Evolutionary conservation across 352 stramenopile species (phyloP).

Genomic region (Phytophthora pini): DNA sequence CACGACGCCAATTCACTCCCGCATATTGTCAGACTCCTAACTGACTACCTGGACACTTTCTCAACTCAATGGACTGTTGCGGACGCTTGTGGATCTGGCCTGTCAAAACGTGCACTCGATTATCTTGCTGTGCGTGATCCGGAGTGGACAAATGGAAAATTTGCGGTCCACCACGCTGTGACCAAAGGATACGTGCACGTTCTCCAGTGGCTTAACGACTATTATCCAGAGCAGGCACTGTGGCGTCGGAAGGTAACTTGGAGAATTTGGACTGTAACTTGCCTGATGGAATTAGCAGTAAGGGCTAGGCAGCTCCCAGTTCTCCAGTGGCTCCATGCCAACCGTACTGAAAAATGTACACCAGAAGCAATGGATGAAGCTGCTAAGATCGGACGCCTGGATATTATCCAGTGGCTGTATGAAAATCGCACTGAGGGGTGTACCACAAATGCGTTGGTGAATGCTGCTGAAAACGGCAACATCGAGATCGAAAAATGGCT

Average conservation of each 20-base stretch:
- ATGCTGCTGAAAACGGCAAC: too few species aligned
- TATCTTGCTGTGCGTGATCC: not conserved
- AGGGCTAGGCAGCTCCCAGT: not conserved
- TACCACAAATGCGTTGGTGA: not conserved
- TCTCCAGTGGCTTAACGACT: not conserved
- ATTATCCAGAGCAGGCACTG: not conserved
- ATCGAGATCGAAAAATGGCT: too few species aligned
- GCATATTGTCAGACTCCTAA: too few species aligned
- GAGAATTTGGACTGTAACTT: too few species aligned
- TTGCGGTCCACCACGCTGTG: not conserved
- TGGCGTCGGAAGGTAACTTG: too few species aligned
- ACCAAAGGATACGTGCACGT: not conserved
- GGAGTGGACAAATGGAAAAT: too few species aligned
- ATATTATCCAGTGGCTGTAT: not conserved
- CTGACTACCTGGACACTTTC: too few species aligned
- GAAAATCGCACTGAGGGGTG: not conserved
- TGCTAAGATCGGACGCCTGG: not conserved
- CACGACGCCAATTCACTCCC: too few species aligned
- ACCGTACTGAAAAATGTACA: conserved; percentile 1
- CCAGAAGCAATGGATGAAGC: not conserved
- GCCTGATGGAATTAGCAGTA: not conserved
- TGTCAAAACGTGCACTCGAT: not conserved
- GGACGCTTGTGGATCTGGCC: too few species aligned
- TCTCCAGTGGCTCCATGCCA: conserved; percentile 3
- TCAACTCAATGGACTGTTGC: too few species aligned